These are phyloP conservation scores for Ophiostoma tasmaniense DNA, from an alignment of 2,329 filamentous ascomycete genomes.

Conservation along the genomic window DNA sequence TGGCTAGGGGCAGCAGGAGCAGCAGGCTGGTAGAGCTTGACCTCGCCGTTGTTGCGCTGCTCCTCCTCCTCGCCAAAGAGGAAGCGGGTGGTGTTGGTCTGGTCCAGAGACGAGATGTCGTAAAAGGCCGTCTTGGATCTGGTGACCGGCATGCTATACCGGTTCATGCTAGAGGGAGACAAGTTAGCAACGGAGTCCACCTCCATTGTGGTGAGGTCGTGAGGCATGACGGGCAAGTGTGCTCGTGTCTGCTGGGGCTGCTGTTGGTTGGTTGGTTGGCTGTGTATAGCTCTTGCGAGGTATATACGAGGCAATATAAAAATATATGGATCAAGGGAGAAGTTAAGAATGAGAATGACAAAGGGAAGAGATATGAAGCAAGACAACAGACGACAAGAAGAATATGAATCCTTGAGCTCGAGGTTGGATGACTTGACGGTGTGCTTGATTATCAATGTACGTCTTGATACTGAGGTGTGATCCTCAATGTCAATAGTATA, in stretches of 20 bases:
- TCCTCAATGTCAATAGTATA: not conserved
- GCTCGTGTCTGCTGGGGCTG: not conserved
- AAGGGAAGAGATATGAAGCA: not conserved
- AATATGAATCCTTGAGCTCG: not conserved
- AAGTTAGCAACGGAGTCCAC: conserved; percentile 13
- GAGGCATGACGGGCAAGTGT: not conserved
- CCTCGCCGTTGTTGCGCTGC: conserved; percentile 51
- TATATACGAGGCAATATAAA: not conserved
- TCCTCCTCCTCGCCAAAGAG: conserved; percentile 72
- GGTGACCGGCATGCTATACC: conserved; percentile 89
- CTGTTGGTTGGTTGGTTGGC: not conserved
- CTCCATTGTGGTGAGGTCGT: not conserved
- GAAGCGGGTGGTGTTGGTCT: conserved; percentile 77
- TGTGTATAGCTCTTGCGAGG: not conserved
- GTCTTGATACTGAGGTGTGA: not conserved
- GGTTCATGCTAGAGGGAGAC: conserved; percentile 56
- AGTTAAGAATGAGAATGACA: not conserved
- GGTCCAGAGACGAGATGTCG: conserved; percentile 59
- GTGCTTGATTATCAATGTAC: not conserved
- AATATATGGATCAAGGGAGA: not conserved
- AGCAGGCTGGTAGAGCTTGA: conserved; percentile 61
- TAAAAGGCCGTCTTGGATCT: conserved; percentile 58
- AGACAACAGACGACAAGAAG: not conserved
- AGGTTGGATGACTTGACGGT: not conserved
- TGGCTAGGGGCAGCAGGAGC: conserved; percentile 35